Evolutionary conservation across 73 alveolate species (phyloP), one percentile per base, ranked within the genome.

Genomic region (Paramecium sonneborni): DNA sequence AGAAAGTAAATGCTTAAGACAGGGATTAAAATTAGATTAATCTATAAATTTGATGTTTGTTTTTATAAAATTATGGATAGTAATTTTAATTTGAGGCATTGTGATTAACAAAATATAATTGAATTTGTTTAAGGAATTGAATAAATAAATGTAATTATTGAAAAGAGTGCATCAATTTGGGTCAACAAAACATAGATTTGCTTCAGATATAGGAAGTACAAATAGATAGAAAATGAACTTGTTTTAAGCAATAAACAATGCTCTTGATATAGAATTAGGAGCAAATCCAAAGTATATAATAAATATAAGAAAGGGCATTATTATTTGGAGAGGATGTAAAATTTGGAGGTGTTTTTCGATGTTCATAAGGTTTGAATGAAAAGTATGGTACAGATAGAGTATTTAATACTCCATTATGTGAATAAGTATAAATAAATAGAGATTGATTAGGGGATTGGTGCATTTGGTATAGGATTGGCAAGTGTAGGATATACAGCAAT

Each of bases 331-430:
- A 97, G 74, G 99, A 97, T 93, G 99, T 97, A 57, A 98, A 97
- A 38, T 97, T 97, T 76, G 99, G 99, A 34, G 99, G 99, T 5
- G 99, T 97, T n/a, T 97, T 97, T 92, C 88, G 99, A 28, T 93
- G 98, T 95, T 93, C 98, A 52, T 86, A 93, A 93, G 99, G 97
- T 12, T 82, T 97, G 35, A 92, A 95, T 41, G 98, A 96, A 72
- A 97, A 97, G 93, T 96, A 94, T 82, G 99, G 99, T 1, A 96
- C 96, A 41, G 97, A 94, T 30, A 84, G 99, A 85, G 99, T 96
- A 24, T 95, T 97, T 92, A 97, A 97, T 76, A 97, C 99, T 18
- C 99, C 99, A 11, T 94, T 97, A 35, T 86, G 98, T 2, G 99
- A 97, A 56, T 32, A 62, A 62, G 84, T 62, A 62, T 12, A 26